Conservation (phyloP, 2,329 filamentous ascomycete species). For the Sarocladiaceae sp. region DNA sequence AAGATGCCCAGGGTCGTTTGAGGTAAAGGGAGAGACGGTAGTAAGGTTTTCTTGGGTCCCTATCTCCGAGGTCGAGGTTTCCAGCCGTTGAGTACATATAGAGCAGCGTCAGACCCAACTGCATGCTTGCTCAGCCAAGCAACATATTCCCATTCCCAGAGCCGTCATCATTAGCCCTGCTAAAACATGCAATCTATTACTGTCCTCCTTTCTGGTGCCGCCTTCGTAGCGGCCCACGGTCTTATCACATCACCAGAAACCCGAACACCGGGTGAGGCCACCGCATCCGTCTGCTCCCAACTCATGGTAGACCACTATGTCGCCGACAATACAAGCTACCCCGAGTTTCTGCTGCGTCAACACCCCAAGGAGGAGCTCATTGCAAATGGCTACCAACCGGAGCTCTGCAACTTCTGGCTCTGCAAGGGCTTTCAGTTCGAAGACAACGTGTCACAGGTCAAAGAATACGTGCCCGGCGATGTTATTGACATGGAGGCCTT, state of each 20-base stretch:
- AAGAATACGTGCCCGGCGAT: conserved; percentile 36
- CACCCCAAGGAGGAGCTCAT: conserved; percentile 17
- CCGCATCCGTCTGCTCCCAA: conserved; percentile 36
- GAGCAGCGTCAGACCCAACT: background rate
- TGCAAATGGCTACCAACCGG: conserved; percentile 16
- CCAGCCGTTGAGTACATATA: background rate
- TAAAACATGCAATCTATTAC: background rate
- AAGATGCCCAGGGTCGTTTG: background rate
- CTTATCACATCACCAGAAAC: conserved; percentile 34
- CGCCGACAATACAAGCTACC: conserved; percentile 31
- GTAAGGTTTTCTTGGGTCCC: background rate
- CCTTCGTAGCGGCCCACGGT: conserved; percentile 35
- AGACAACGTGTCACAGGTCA: conserved; percentile 36
- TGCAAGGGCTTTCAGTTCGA: conserved; percentile 41
- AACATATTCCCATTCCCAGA: background rate
- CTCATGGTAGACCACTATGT: conserved; percentile 27
- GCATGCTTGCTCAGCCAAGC: background rate
- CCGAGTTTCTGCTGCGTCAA: conserved; percentile 25
- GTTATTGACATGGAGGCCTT: conserved; percentile 29
- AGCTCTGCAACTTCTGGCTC: conserved; percentile 34
- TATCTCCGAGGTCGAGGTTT: background rate
- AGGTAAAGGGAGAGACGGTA: background rate
- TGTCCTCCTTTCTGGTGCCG: background rate
- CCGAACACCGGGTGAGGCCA: conserved; percentile 36
- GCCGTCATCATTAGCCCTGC: background rate